Evolutionary conservation across 1,139 yeast genomes (phyloP).

Genomic region (Pichia sp.): DNA sequence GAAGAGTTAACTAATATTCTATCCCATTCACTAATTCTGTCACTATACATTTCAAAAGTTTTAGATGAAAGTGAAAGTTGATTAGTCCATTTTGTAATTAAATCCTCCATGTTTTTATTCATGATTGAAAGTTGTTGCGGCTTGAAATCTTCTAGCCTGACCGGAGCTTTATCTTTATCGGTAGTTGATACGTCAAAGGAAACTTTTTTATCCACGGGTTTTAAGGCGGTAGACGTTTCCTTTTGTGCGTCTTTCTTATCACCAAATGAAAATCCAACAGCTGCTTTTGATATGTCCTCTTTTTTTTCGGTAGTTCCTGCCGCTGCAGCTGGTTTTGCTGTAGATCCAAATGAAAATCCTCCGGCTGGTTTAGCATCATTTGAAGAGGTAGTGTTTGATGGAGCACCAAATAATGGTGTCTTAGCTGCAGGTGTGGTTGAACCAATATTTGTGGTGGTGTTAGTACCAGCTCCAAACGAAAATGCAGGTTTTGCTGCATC

Average conservation of each 20-base stretch:
- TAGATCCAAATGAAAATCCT: slow-evolving; percentile 1
- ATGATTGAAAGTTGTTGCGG: slow-evolving; percentile 74
- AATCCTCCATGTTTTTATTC: slow-evolving; percentile 88
- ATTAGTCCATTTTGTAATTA: slow-evolving; percentile 88
- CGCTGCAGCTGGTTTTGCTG: slow-evolving; percentile 11
- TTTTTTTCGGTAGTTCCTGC: slow-evolving; percentile 11
- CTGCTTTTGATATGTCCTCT: neutral
- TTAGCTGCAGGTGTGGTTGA: neutral
- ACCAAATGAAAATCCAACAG: slow-evolving; percentile 29
- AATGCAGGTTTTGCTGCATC: slow-evolving; percentile 25
- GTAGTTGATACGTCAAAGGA: slow-evolving; percentile 8
- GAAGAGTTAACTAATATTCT: slow-evolving; percentile 77
- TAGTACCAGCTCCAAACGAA: slow-evolving; percentile 22
- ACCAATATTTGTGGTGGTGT: neutral
- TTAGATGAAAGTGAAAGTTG: slow-evolving; percentile 69
- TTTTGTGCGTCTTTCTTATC: slow-evolving; percentile 24
- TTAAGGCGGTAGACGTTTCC: slow-evolving; percentile 11
- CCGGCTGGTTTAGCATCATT: neutral
- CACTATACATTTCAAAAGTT: slow-evolving; percentile 72
- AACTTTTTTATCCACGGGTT: slow-evolving; percentile 19
- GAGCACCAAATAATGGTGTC: neutral
- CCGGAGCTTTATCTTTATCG: slow-evolving; percentile 10
- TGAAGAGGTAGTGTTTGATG: neutral
- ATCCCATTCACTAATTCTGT: slow-evolving; percentile 80
- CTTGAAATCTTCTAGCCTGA: slow-evolving; percentile 46